Evolutionary conservation across 2,329 filamentous ascomycete species (phyloP), one percentile per base, ranked within the genome.

Genomic region (Fusarium tuaranense): DNA sequence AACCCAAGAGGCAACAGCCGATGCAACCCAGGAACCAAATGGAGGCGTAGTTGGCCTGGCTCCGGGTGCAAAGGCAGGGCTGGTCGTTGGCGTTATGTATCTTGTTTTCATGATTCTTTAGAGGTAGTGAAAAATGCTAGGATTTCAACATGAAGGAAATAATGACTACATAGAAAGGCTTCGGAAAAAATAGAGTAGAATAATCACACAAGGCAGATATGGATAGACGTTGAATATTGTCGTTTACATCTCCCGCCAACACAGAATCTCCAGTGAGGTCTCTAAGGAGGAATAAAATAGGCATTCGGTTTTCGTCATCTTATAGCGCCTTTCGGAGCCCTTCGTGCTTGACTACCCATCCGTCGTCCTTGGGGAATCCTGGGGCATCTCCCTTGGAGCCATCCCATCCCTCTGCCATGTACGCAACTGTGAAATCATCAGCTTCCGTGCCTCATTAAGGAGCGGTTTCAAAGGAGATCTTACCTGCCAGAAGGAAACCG

Each of bases 331-430:
- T 82, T 2, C 78, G 66, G 22, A 84, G 70, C 0, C 81, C 81
- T 59, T 84, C 82, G 8, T 83, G 76, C 39, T 78, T 80, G 4
- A 84, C 81, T 8, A 77, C 70, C 82, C 82, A 84, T 4, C 67
- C 81, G 2, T 78, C 80, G 27, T 81, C 78, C 7, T 80, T 75
- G 1, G 82, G 83, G n/a, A 84, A 84, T 0, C 82, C 82, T 4
- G 83, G 82, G 1, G 80, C 65, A 36, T 83, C 70, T 9, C 72
- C 75, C 12, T 79, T 62, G 0, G 73, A 76, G 4, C 72, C 74
- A 4, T 75, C 74, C 76, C 76, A 78, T 2, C 76, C 76, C 39
- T 80, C 79, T 0, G 74, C 78, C 82, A 84, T 83, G 13, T 84
- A 84, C 1, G 80, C 80, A 32, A 84, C 83, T 84, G 13, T 27